A percentile compares a stretch with the other conserved stretches of the same genome.
Conservation (phyloP, 495 filamentous ascomycete genomes). For the Podospora pseudocomata region DNA sequence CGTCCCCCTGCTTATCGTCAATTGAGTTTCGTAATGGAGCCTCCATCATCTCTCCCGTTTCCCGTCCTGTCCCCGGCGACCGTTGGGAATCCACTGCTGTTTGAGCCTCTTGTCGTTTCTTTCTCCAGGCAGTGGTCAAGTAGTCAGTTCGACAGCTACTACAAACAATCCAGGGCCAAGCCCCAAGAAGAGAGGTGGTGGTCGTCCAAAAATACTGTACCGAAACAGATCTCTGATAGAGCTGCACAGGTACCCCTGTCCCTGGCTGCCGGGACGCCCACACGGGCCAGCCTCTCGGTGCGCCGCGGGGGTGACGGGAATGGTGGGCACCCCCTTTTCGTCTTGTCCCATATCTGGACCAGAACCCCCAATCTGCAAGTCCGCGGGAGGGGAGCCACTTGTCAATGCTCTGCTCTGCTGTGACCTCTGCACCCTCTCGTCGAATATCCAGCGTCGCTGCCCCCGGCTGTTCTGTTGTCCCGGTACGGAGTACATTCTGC, state of each 20-base stretch:
- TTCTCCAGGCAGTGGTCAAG: too few species aligned
- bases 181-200: background rate
- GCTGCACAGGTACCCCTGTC: background rate
- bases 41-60: background rate
- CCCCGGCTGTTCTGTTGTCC: background rate
- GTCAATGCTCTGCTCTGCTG: background rate
- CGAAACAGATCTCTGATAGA: constrained; percentile 4
- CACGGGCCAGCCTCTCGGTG: constrained; percentile 5
- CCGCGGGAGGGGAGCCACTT: background rate
- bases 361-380: background rate
- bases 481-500: background rate
- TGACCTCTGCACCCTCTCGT: background rate
- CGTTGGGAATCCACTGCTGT: background rate
- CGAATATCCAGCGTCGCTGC: background rate
- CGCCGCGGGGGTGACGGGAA: background rate
- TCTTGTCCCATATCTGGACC: background rate
- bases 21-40: background rate
- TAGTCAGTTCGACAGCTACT: too few species aligned
- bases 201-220: background rate
- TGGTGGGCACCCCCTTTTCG: background rate
- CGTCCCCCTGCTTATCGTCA: background rate
- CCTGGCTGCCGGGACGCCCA: constrained; percentile 2
- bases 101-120: background rate
- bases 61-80: background rate
- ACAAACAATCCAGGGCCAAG: background rate